These are phyloP conservation scores for Kluyveromyces nonfermentans DNA, from an alignment of 805 yeast genomes.

Conservation along the genomic window DNA sequence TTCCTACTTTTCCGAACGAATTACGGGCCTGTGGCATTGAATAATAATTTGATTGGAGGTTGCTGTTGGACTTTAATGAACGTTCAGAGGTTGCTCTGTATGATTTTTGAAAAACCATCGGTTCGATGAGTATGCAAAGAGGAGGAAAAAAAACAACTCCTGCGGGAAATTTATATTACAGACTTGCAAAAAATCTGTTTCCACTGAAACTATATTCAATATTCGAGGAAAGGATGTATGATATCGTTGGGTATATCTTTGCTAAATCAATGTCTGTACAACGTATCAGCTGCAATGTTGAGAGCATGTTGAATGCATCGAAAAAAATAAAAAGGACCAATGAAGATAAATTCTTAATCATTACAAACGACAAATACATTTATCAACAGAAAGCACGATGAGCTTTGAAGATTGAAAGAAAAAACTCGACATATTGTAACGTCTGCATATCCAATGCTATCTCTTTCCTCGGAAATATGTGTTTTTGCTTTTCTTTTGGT, in stretches of 20 bases:
- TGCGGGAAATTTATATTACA: too few species aligned
- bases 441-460: too few species aligned
- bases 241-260: too few species aligned
- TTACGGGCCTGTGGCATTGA: not conserved
- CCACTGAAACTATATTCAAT: too few species aligned
- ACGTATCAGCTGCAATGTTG: too few species aligned
- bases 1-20: not conserved
- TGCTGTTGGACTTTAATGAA: not conserved
- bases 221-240: too few species aligned
- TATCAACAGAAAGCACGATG: too few species aligned
- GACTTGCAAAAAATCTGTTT: not conserved
- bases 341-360: not conserved
- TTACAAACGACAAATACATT: not conserved
- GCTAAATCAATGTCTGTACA: too few species aligned
- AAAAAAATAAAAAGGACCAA: too few species aligned
- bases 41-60: not conserved
- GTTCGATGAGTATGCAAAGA: conserved; percentile 5
- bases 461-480: not conserved
- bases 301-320: too few species aligned
- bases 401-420: too few species aligned
- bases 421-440: too few species aligned
- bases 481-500: not conserved
- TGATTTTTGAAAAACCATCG: conserved; percentile 1
- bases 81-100: not conserved
- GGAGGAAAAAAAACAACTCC: not conserved